Percentiles rank a stretch among this genome's conserved stretches.
These are phyloP conservation scores for Candida insectalens DNA, from an alignment of 805 yeast species.

Conservation along the genomic window DNA sequence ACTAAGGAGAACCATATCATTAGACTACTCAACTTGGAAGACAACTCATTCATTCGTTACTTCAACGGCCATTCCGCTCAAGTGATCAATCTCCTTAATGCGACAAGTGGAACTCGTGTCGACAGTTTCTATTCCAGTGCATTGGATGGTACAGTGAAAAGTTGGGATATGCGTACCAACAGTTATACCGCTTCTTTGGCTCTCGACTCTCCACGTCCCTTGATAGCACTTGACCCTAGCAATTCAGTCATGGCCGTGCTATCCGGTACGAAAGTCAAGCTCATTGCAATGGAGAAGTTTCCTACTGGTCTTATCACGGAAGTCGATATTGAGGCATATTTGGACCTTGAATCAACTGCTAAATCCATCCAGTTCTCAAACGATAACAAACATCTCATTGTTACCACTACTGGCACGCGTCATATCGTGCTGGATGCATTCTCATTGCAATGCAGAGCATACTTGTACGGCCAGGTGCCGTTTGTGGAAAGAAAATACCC, in stretches of 20 bases:
- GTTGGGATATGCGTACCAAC: constrained; percentile 78
- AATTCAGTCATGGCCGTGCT: constrained; percentile 69
- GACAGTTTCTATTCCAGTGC: constrained; percentile 43
- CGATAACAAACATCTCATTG: constrained; percentile 54
- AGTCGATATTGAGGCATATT: constrained; percentile 29
- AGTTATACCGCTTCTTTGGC: constrained; percentile 55
- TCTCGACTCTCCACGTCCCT: constrained; percentile 26
- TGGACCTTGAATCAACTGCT: neutral
- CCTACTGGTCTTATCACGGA: constrained; percentile 11
- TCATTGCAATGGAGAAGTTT: constrained; percentile 13
- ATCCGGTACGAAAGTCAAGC: constrained; percentile 12
- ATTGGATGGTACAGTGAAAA: constrained; percentile 66
- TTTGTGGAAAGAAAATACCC: constrained; percentile 25
- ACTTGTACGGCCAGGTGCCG: constrained; percentile 38
- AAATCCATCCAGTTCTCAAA: constrained; percentile 70
- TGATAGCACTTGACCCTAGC: constrained; percentile 72
- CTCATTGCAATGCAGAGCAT: constrained; percentile 11
- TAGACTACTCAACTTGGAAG: constrained; percentile 65
- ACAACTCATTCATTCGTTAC: constrained; percentile 74
- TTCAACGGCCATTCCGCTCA: constrained; percentile 79
- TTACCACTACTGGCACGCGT: constrained; percentile 40
- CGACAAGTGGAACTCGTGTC: constrained; percentile 60
- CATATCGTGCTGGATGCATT: constrained; percentile 39
- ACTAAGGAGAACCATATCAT: constrained; percentile 71
- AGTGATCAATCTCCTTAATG: constrained; percentile 61